These are phyloP conservation scores for Leishmania braziliensis DNA, from an alignment of 208 protist species.

Conservation along the genomic window DNA sequence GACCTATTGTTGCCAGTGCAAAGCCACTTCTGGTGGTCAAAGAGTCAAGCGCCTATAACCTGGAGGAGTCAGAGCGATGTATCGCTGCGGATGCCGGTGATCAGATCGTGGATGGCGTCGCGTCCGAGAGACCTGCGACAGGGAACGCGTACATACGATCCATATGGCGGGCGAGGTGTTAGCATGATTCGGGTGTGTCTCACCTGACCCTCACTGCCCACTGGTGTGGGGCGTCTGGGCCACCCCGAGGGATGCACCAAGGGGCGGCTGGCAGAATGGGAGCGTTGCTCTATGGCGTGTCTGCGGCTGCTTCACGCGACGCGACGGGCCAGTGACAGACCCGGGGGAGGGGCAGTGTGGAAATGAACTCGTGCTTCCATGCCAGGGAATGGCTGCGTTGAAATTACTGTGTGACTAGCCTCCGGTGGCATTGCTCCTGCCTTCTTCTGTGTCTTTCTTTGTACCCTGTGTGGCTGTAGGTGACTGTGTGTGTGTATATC, in stretches of 20 bases:
- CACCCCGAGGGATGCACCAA: not conserved
- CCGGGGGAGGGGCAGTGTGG: not conserved
- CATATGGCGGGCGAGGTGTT: not conserved
- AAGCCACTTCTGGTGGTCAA: not conserved
- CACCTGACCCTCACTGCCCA: not conserved
- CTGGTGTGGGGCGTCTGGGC: not conserved
- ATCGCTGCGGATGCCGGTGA: not conserved
- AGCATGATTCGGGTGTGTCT: not conserved
- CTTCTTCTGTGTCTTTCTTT: no score
- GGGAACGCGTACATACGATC: not conserved
- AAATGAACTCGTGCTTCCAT: not conserved
- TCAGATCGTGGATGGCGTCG: not conserved
- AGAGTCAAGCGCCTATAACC: not conserved
- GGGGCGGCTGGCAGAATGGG: not conserved
- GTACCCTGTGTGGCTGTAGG: not conserved
- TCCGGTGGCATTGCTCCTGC: no score
- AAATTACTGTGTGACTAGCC: no score
- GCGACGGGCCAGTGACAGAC: not conserved
- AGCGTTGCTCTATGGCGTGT: not conserved
- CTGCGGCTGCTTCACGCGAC: not conserved
- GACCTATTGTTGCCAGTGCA: not conserved
- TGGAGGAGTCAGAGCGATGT: not conserved
- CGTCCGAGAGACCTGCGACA: not conserved
- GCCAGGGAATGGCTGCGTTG: not conserved
- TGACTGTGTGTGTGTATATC: not conserved